Evolutionary conservation across 2,329 filamentous ascomycete genomes (phyloP).

Genomic region (Clonostachys chloroleuca): DNA sequence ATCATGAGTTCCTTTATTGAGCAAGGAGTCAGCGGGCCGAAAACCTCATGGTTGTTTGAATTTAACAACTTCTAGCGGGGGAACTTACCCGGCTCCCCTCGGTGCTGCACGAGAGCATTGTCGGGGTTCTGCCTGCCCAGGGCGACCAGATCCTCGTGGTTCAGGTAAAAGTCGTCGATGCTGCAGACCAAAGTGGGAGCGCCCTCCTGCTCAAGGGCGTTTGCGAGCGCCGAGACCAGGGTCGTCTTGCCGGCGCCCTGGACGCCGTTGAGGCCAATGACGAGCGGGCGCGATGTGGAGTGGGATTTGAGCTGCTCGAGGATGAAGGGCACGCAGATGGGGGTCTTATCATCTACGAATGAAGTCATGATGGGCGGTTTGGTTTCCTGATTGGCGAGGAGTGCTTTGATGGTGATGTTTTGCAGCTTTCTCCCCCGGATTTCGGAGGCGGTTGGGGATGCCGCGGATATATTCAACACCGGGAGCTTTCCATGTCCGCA

Average conservation of each 20-base stretch:
- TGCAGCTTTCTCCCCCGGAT: background rate
- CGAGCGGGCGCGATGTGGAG: constrained; percentile 52
- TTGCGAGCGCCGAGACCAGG: constrained; percentile 64
- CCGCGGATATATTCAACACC: background rate
- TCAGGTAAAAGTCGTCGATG: constrained; percentile 87
- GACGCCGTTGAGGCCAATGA: constrained; percentile 85
- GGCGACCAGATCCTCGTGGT: constrained; percentile 60
- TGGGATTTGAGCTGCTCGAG: constrained; percentile 53
- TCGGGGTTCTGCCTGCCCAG: constrained; percentile 61
- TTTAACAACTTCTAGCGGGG: no score
- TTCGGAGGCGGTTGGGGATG: background rate
- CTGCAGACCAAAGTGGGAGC: constrained; percentile 69
- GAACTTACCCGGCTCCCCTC: constrained; percentile 73
- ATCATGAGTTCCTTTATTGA: constrained; percentile 60
- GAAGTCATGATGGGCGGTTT: background rate
- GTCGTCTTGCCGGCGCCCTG: constrained; percentile 94
- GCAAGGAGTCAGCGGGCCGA: no score
- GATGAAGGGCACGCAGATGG: constrained; percentile 75
- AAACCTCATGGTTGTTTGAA: no score
- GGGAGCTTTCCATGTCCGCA: no score
- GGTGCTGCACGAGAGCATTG: constrained; percentile 75
- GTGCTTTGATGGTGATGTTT: background rate
- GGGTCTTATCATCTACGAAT: constrained; percentile 73
- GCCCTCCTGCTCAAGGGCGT: constrained; percentile 51
- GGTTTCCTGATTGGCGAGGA: no score